These are phyloP conservation scores for Fusarium brachygibbosum DNA, from an alignment of 2,329 filamentous ascomycete species.

Conservation along the genomic window DNA sequence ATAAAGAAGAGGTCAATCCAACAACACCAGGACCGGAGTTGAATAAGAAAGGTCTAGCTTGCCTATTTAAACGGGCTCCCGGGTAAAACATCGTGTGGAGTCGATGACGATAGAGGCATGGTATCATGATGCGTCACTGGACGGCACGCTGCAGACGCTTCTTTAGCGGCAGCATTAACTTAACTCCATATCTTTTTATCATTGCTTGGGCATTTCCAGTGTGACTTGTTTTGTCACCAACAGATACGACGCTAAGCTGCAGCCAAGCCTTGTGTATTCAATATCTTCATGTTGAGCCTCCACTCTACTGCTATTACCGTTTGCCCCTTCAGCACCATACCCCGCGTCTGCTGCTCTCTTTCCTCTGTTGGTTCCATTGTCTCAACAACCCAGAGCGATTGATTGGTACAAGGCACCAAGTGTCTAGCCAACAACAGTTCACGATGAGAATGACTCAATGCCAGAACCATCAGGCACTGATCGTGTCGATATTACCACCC, in stretches of 20 bases:
- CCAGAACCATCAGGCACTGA: constrained; percentile 11
- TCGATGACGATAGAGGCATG: constrained; percentile 38
- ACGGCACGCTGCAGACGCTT: constrained; percentile 24
- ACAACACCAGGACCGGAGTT: neutral
- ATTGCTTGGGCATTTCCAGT: neutral
- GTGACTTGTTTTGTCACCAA: constrained; percentile 34
- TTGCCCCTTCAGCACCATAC: neutral
- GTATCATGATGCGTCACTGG: constrained; percentile 37
- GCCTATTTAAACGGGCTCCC: constrained; percentile 15
- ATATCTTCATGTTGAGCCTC: constrained; percentile 6
- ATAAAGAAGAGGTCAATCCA: neutral
- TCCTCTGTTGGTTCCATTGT: neutral
- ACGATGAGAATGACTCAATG: neutral
- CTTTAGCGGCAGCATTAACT: constrained; percentile 9
- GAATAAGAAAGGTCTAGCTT: neutral
- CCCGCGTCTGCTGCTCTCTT: constrained; percentile 1
- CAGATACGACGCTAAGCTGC: constrained; percentile 19
- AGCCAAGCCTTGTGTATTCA: constrained; percentile 6
- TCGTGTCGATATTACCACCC: constrained; percentile 3
- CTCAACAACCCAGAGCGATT: neutral
- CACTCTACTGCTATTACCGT: neutral
- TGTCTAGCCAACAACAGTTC: neutral
- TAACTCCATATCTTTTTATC: constrained; percentile 18
- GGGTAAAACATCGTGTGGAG: constrained; percentile 17
- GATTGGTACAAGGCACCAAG: too few relatives aligned